Evolutionary conservation across 2,329 filamentous ascomycete genomes (phyloP).

Genomic region (Boeremia lycopersici): DNA sequence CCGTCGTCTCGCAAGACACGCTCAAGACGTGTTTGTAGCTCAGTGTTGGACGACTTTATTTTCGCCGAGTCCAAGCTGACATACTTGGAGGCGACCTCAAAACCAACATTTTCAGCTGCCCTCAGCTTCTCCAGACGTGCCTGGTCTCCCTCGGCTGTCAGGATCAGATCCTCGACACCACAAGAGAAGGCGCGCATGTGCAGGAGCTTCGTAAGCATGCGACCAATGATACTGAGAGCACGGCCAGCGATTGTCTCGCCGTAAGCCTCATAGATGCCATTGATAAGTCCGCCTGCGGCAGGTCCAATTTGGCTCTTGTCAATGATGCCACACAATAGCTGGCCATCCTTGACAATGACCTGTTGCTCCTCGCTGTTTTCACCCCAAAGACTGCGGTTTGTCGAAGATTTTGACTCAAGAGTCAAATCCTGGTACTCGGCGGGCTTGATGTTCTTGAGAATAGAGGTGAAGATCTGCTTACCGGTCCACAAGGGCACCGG

Average conservation of each 20-base stretch:
- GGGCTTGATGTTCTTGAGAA: constrained; percentile 90
- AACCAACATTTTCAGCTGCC: constrained; percentile 71
- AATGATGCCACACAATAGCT: constrained; percentile 86
- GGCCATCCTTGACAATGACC: constrained; percentile 84
- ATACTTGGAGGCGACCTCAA: constrained; percentile 83
- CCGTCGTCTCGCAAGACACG: constrained; percentile 88
- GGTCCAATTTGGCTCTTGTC: constrained; percentile 96
- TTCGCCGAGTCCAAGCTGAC: constrained; percentile 76
- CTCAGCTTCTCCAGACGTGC: constrained; percentile 71
- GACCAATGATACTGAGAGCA: constrained; percentile 85
- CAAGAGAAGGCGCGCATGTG: constrained; percentile 96
- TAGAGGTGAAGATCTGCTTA: constrained; percentile 92
- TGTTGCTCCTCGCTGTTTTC: constrained; percentile 73
- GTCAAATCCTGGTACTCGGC: constrained; percentile 75
- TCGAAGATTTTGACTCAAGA: constrained; percentile 78
- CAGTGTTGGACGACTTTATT: constrained; percentile 67
- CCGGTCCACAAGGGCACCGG: constrained; percentile 88
- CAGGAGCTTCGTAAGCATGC: constrained; percentile 85
- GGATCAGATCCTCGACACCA: constrained; percentile 91
- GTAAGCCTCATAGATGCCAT: constrained; percentile 91
- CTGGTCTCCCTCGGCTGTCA: constrained; percentile 79
- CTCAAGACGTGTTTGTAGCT: constrained; percentile 80
- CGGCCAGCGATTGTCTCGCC: constrained; percentile 86
- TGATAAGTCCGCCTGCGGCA: constrained; percentile 82
- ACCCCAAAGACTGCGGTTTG: constrained; percentile 81